Conservation (phyloP, 2,329 filamentous ascomycete genomes). For the Fusarium denticulatum region DNA sequence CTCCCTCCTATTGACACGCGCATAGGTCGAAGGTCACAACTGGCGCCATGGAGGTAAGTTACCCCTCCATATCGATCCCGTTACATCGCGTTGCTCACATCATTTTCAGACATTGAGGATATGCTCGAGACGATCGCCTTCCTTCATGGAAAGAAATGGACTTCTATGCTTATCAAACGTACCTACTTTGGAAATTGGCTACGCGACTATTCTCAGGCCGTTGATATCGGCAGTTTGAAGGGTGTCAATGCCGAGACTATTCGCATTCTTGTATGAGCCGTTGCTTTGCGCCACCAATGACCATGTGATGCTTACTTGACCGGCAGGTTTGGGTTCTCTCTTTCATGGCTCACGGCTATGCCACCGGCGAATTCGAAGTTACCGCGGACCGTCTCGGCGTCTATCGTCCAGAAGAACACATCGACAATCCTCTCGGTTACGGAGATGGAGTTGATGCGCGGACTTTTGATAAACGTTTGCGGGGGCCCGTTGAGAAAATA, state of each 20-base stretch:
- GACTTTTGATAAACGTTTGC: constrained; percentile 81
- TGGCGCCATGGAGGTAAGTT: constrained; percentile 72
- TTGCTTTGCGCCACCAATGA: neutral
- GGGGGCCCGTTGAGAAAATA: constrained; percentile 76
- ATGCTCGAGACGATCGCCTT: constrained; percentile 81
- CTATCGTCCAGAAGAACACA: constrained; percentile 80
- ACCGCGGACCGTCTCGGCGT: constrained; percentile 82
- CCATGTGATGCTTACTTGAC: neutral
- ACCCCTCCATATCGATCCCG: constrained; percentile 7
- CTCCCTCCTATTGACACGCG: constrained; percentile 18
- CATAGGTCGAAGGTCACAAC: constrained; percentile 72
- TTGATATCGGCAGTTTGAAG: constrained; percentile 83
- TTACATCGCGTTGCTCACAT: constrained; percentile 23
- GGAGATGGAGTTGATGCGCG: constrained; percentile 88
- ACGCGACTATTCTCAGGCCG: constrained; percentile 84
- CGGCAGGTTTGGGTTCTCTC: constrained; percentile 78
- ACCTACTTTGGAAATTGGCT: constrained; percentile 91
- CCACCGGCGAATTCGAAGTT: constrained; percentile 87
- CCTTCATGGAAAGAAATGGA: constrained; percentile 86
- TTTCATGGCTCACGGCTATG: constrained; percentile 84
- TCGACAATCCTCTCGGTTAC: constrained; percentile 85
- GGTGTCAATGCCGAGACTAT: constrained; percentile 82
- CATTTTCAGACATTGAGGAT: constrained; percentile 75
- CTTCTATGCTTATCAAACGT: constrained; percentile 78
- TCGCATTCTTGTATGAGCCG: constrained; percentile 67